These are phyloP conservation scores for Candida ponderosae DNA, from an alignment of 805 yeast species.

Conservation along the genomic window DNA sequence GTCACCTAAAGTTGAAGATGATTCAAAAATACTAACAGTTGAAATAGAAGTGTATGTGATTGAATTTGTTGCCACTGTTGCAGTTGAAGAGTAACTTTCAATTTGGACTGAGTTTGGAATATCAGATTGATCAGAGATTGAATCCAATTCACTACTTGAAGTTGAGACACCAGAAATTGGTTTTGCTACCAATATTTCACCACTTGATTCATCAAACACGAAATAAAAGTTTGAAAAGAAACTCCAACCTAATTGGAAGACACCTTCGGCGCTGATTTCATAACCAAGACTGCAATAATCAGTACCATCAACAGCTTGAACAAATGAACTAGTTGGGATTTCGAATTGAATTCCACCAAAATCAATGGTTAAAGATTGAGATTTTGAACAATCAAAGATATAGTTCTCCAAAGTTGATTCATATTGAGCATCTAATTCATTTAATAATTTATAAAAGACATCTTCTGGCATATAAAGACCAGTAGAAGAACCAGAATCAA, in stretches of 20 bases:
- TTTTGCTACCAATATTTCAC: slow-evolving; percentile 8
- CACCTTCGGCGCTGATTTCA: slow-evolving; percentile 2
- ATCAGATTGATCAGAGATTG: background rate
- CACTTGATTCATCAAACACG: slow-evolving; percentile 10
- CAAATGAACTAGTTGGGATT: slow-evolving; percentile 6
- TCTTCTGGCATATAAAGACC: slow-evolving; percentile 12
- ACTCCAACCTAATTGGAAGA: slow-evolving; percentile 11
- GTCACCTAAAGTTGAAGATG: slow-evolving; percentile 1
- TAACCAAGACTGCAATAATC: slow-evolving; percentile 10
- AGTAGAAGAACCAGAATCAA: slow-evolving; percentile 10
- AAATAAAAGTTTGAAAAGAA: slow-evolving; percentile 9
- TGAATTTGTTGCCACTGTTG: background rate
- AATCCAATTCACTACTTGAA: background rate
- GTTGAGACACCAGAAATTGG: background rate
- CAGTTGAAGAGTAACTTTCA: slow-evolving; percentile 1
- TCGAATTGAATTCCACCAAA: slow-evolving; percentile 10
- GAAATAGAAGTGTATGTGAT: slow-evolving; percentile 1
- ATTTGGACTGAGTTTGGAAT: slow-evolving; percentile 1
- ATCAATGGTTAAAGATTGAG: slow-evolving; percentile 7
- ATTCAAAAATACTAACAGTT: slow-evolving; percentile 3
- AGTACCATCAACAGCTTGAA: slow-evolving; percentile 5
- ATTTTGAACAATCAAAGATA: slow-evolving; percentile 8
- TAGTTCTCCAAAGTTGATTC: slow-evolving; percentile 5
- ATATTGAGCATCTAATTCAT: slow-evolving; percentile 8
- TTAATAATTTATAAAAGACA: slow-evolving; percentile 5